Conservation (phyloP, 225 moss, liverwort and hornwort genomes). For the Thuidium tamariscinum region DNA sequence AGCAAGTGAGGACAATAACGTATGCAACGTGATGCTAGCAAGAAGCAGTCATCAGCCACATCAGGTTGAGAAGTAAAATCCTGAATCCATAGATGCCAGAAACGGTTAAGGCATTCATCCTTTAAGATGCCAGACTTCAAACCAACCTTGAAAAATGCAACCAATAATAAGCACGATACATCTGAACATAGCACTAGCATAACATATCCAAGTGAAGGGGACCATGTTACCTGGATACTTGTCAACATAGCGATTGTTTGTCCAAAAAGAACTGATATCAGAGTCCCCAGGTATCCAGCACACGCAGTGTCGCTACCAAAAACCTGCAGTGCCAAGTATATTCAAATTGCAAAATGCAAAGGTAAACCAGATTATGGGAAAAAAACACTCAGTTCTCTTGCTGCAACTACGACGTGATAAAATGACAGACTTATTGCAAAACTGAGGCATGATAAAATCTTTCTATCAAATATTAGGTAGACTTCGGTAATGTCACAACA, state of each 20-base stretch:
- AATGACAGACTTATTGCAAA: neutral
- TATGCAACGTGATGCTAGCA: slow-evolving; percentile 84
- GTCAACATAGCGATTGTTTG: slow-evolving; percentile 64
- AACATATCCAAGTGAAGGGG: neutral
- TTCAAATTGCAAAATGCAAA: neutral
- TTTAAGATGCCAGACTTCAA: neutral
- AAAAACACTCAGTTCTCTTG: neutral
- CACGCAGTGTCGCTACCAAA: slow-evolving; percentile 80
- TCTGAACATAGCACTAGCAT: neutral
- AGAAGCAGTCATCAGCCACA: slow-evolving; percentile 92
- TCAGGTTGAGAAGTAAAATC: slow-evolving; percentile 92
- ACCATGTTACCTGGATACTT: slow-evolving; percentile 53
- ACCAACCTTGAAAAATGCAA: neutral
- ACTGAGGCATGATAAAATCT: neutral
- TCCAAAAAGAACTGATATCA: slow-evolving; percentile 80
- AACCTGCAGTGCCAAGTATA: slow-evolving; percentile 30
- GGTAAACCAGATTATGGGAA: neutral
- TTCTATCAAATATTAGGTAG: neutral
- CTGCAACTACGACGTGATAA: neutral
- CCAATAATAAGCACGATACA: neutral
- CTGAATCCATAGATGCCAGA: slow-evolving; percentile 22
- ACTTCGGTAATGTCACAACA: neutral
- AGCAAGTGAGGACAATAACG: slow-evolving; percentile 87
- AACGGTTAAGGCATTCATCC: neutral
- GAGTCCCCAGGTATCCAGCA: slow-evolving; percentile 63